A percentile compares a stretch with the other conserved stretches of the same genome.
Conservation (phyloP, 164 flowering plant genomes). For the Liquidambar formosana region DNA sequence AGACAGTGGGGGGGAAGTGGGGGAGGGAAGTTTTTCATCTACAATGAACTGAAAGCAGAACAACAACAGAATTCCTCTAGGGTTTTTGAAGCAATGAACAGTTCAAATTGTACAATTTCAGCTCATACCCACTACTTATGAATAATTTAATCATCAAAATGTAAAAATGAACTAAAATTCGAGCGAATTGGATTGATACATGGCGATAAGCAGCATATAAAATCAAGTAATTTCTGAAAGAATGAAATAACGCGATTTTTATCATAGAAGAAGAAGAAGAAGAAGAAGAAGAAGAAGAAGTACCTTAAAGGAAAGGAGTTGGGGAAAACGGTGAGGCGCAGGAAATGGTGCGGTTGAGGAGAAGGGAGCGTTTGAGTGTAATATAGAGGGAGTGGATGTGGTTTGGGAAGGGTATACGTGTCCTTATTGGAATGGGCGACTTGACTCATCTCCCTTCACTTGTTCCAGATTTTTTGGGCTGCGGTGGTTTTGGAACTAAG, state of each 20-base stretch:
- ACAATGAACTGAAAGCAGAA: not conserved
- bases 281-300: too few species aligned
- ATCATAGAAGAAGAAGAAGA: too few species aligned
- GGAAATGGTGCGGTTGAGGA: not conserved
- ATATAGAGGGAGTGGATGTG: slow-evolving; percentile 42
- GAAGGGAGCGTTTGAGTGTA: not conserved
- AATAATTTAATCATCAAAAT: not conserved
- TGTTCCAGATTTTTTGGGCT: not conserved
- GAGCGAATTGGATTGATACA: not conserved
- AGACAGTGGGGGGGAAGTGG: too few species aligned
- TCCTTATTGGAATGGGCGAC: slow-evolving; percentile 6
- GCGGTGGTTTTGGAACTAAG: too few species aligned
- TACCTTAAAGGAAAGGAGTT: not conserved
- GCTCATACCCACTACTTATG: not conserved
- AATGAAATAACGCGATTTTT: too few species aligned
- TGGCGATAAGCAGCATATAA: too few species aligned
- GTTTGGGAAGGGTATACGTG: slow-evolving; percentile 38
- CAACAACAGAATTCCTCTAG: not conserved
- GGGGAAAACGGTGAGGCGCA: not conserved
- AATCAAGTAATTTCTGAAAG: too few species aligned
- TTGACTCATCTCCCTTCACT: not conserved
- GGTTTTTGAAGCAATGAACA: not conserved
- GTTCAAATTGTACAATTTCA: not conserved
- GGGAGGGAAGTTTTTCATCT: too few species aligned
- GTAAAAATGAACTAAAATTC: not conserved